Percentiles rank a stretch among this genome's conserved stretches.
These are phyloP conservation scores for Arabis hirsuta DNA, from an alignment of 345 rosid species.

Conservation along the genomic window DNA sequence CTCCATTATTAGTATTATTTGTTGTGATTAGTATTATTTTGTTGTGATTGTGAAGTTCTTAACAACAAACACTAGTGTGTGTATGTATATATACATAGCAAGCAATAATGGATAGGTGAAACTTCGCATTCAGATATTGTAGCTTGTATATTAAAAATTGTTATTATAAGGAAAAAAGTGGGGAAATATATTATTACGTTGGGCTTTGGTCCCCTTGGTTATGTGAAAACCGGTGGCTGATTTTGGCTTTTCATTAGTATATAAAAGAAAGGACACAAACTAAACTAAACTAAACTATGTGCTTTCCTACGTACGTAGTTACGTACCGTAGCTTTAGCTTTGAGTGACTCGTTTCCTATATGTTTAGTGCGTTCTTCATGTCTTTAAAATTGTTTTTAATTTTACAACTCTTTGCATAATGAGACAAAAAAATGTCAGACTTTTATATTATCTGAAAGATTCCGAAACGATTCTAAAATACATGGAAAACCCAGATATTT, in stretches of 20 bases:
- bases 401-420: slow-evolving; percentile 2
- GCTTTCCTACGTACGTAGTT: slow-evolving; percentile 20
- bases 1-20: slow-evolving; percentile 39
- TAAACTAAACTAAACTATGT: slow-evolving; percentile 13
- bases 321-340: slow-evolving; percentile 20
- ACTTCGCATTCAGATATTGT: slow-evolving; percentile 26
- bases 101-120: slow-evolving; percentile 29
- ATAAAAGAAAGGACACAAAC: slow-evolving; percentile 12
- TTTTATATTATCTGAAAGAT: not conserved
- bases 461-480: not conserved
- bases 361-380: slow-evolving; percentile 17
- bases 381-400: not conserved
- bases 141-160: slow-evolving; percentile 1
- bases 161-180: not conserved
- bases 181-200: not conserved
- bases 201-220: slow-evolving; percentile 41
- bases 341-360: not conserved
- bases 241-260: slow-evolving; percentile 30
- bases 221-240: slow-evolving; percentile 42
- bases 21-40: too few species aligned
- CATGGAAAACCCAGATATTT: too few species aligned
- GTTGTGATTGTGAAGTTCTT: slow-evolving; percentile 1
- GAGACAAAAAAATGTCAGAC: not conserved
- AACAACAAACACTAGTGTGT: slow-evolving; percentile 12
- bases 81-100: slow-evolving; percentile 18